Evolutionary conservation across 1,284 basidiomycete genomes (phyloP), one percentile per base, ranked within the genome.

Genomic region (Sanghuangporus sanghuang): DNA sequence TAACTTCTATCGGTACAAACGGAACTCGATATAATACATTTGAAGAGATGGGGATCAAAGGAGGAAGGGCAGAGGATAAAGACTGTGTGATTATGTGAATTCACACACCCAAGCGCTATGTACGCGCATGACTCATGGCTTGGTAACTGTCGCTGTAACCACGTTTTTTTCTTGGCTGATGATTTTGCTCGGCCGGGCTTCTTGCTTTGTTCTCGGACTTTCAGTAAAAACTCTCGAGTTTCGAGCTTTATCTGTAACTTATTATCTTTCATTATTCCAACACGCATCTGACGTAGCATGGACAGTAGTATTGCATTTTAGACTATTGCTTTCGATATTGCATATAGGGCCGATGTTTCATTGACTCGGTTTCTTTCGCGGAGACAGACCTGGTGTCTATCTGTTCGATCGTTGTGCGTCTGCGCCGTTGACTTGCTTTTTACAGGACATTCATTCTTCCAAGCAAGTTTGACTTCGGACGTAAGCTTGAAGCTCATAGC

Each of bases 41-140:
- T 75, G 91, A 89, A 39, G 95, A 96, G 79, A 96, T 96, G 94
- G 94, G 94, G 0, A 89, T 94, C 70, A 80, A 85, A 57, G 85
- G 88, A n/a, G 84, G 81, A 49, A 90, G 88, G 69, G 82, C 84
- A 56, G 85, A 93, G 70, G 84, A 91, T 32, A 87, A 93, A 72
- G 89, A 93, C 0, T 96, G 93, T 77, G 75, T 89, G 50, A 81
- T 94, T 66, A 93, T 93, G 90, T 94, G 70, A 77, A 39, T 42
- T 16, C 11, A 9, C 14, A 40, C 6, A 6, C 16, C 32, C 16
- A 9, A 12, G 32, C 7, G 32, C 39, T 12, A 6, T 35, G 11
- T 9, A 32, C 27, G 27, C 27, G 4, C 27, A 11, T 50, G 23
- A 18, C 2, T 21, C 11, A 6, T 39, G 9, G 32, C 32, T 36